Evolutionary conservation across 805 yeast genomes (phyloP), one percentile per base, ranked within the genome.

Genomic region (Candida patagonica): DNA sequence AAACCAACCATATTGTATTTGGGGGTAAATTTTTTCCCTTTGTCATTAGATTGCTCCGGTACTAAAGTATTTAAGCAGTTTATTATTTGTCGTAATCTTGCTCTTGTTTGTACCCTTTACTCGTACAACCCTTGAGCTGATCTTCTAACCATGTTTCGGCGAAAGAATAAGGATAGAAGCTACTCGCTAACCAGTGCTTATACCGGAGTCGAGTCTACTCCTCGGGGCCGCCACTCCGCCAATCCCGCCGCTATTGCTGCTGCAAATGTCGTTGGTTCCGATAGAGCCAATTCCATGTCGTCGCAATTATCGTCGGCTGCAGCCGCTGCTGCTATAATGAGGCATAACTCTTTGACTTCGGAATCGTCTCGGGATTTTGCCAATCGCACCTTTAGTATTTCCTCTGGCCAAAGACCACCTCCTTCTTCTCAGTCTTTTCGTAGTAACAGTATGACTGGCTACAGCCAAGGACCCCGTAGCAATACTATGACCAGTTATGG

Each of bases 191-290:
- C 52, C 27, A n/a, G n/a, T n/a, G 50, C 56, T 27, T 56, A 56
- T 47, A 47, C 60, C n/a, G 62, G 62, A 9, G 52, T 55, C 12
- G 54, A 50, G 16, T 48, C 49, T 24, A 46, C 51, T n/a, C 51
- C 54, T 13, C 53, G 53, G 1, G 47, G 44, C 39, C 40, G 45
- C 25, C 51, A 48, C 13, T 40, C 32, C 13, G 47, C 49, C 35
- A 53, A 65, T 42, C 61, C 74, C 2, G 71, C 71, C 36, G 83
- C 83, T 1, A 48, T 76, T 20, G 83, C 81, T 5, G 83, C 83
- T 20, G 82, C 82, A 2, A 59, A 73, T 26, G 44, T 52, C 7
- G 60, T 52, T 19, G 50, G 47, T n/a, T 9, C 13, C 13, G 30
- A 46, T 9, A 42, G 52, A 7, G 36, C 41, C 30, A 42, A 43